phyloP scores from a whole-genome alignment of 768 basidiomycete genomes.

The Fomitopsis serialis region DNA sequence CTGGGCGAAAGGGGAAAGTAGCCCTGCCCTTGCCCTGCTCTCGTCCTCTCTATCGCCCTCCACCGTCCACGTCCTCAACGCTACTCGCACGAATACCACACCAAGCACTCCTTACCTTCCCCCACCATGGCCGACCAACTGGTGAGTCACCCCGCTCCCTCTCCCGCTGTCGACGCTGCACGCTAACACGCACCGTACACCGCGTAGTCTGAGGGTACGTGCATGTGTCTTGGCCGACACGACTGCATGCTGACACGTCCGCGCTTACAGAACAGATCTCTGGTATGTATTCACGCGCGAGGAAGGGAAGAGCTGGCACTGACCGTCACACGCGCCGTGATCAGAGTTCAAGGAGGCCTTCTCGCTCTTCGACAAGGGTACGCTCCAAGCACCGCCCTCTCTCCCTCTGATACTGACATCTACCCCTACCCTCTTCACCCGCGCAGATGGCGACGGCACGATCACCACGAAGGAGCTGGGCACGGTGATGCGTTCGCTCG shows the following conservation, averaged over 20 bases:
- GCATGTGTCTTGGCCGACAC: conserved; percentile 5
- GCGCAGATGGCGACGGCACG: conserved; percentile 85
- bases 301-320: neutral
- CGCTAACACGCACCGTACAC: neutral
- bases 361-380: conserved; percentile 95
- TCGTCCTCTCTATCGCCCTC: neutral
- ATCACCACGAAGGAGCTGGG: conserved; percentile 90
- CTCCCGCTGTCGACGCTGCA: neutral
- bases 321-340: neutral
- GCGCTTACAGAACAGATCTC: conserved; percentile 77
- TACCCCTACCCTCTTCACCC: too few species aligned
- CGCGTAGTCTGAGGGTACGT: conserved; percentile 52
- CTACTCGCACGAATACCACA: neutral
- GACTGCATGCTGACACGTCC: conserved; percentile 6
- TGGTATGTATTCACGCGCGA: conserved; percentile 42
- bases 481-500: conserved; percentile 89
- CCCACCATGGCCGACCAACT: conserved; percentile 48
- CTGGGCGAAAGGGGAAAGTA: neutral
- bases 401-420: neutral
- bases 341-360: conserved; percentile 98
- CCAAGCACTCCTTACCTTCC: neutral
- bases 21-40: neutral
- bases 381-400: conserved; percentile 13
- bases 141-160: conserved; percentile 28
- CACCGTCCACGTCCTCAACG: neutral